Base-by-base conservation (phyloP, 345 rosid genomes). In the Linum tenue region DNA sequence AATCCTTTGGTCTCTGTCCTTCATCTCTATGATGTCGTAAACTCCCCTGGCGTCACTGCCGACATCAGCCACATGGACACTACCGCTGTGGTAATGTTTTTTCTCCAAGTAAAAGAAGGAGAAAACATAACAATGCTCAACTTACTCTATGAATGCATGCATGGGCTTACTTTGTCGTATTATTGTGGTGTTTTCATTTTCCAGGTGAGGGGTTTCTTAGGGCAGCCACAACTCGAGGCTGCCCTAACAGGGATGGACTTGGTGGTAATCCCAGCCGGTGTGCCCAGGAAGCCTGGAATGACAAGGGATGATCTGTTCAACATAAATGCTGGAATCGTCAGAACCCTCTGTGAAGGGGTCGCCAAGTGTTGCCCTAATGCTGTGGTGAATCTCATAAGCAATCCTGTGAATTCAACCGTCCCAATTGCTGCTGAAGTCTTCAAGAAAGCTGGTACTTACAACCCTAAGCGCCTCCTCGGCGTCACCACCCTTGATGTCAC, bases 261-360 rank as follows among this genome's bases (percentile, higher is more conserved):
- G 16, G 64, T 62, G 31, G 40, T 62, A 3, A 62, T 62, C 40
- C 64, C 64, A 11, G 64, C 64, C 39, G 64, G 64, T 39, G 64
- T 62, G 9, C 64, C 64, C 15, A 62, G 64, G 50, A 62, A 62
- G 64, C 64, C 64, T 62, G 64, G 64, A 39, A 62, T 62, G 64
- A 62, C 64, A 2, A 39, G 64, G 64, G 64, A 62, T 39, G 64
- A 62, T 62, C 64, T 62, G n/a, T 62, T 62, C 42, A 62, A 62
- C 48, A 62, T 62, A 16, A 62, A 62, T 62, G 64, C 64, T 3
- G 64, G 64, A 22, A 62, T 62, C 42, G 64, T 62, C n/a, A 39
- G 43, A 39, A 62, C 64, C 2, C 44, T 62, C 42, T 62, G 64
- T 43, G 64, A 62, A 62, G 64, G 64, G 17, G 40, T 62, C 15